A percentile compares a stretch with the other conserved stretches of the same genome.
Evolutionary conservation across 306 rosid genomes (phyloP).

Genomic region (Hippophae rhamnoides): DNA sequence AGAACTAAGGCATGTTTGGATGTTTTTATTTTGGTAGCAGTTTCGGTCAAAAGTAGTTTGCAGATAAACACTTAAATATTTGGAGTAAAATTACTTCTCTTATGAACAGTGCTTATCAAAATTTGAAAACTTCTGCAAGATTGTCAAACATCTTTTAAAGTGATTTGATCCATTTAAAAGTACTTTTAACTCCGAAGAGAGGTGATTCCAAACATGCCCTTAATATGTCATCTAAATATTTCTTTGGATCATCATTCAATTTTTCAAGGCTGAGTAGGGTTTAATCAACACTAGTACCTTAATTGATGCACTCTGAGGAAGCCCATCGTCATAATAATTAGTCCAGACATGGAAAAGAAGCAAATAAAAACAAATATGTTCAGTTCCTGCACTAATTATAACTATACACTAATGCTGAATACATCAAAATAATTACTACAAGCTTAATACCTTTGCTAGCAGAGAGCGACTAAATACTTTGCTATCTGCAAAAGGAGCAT

Average conservation of each 20-base stretch:
- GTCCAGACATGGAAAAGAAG: conserved; percentile 27
- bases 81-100: too few species aligned
- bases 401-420: neutral
- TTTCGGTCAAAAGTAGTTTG: too few species aligned
- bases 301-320: conserved; percentile 75
- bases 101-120: too few species aligned
- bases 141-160: too few species aligned
- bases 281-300: conserved; percentile 36
- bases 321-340: conserved; percentile 13
- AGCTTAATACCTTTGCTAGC: conserved; percentile 60
- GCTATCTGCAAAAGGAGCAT: conserved; percentile 55
- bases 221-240: neutral
- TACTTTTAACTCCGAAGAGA: too few species aligned
- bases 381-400: conserved; percentile 13
- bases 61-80: too few species aligned
- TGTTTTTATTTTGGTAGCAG: too few species aligned
- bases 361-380: conserved; percentile 25
- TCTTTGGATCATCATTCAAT: neutral
- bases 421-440: neutral
- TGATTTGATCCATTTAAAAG: too few species aligned
- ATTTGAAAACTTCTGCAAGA: too few species aligned
- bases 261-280: neutral
- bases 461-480: conserved; percentile 55
- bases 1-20: too few species aligned
- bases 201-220: neutral